Evolutionary conservation across 83 land plant species (phyloP).

Genomic region (Isoetes engelmannii): DNA sequence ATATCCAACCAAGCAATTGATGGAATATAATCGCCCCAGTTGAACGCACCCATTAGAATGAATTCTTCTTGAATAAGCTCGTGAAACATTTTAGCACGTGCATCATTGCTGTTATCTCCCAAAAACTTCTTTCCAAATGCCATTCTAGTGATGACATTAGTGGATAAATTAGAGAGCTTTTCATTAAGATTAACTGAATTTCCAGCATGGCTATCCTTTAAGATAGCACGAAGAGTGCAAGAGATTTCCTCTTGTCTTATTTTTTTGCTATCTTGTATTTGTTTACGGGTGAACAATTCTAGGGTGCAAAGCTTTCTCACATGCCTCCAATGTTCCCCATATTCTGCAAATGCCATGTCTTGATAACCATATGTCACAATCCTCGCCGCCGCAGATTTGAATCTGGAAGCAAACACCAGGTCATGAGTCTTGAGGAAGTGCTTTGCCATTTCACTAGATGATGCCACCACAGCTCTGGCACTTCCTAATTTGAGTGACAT

Average conservation of each 20-base stretch:
- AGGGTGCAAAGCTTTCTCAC: constrained; percentile 30
- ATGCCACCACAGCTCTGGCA: constrained; percentile 23
- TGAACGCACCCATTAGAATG: constrained; percentile 1
- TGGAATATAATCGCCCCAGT: constrained; percentile 14
- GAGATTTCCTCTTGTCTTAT: constrained; percentile 27
- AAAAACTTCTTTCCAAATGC: too few relatives aligned
- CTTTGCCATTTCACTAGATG: constrained; percentile 25
- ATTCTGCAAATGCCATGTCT: constrained; percentile 17
- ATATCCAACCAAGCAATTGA: constrained; percentile 9
- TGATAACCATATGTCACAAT: constrained; percentile 3
- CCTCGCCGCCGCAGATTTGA: background rate
- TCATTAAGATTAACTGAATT: background rate
- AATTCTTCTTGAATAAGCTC: background rate
- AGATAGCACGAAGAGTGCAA: constrained; percentile 1
- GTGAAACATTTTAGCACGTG: too few relatives aligned
- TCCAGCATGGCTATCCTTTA: background rate
- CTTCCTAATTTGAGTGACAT: constrained; percentile 30
- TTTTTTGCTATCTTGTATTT: constrained; percentile 21
- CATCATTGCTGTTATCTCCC: too few relatives aligned
- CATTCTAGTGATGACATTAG: too few relatives aligned
- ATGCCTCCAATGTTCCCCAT: constrained; percentile 28
- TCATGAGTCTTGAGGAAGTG: constrained; percentile 34
- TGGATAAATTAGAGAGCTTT: too few relatives aligned
- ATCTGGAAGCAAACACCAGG: constrained; percentile 24
- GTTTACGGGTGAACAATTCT: constrained; percentile 33